Conservation (phyloP, 768 basidiomycete species). For the Naganishia antarctica region DNA sequence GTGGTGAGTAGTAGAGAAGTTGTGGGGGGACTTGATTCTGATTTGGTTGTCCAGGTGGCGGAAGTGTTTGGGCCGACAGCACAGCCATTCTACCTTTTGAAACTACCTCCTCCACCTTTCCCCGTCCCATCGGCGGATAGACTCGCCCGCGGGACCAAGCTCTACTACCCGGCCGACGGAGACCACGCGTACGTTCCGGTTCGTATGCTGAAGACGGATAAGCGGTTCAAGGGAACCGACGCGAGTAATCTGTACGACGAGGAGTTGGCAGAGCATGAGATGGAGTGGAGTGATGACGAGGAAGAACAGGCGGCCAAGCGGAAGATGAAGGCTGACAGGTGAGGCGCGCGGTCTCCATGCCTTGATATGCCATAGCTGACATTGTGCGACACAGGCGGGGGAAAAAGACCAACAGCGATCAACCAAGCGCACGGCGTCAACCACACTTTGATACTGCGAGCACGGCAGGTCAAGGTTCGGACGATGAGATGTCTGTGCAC, state of each 20-base stretch:
- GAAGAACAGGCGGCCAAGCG: constrained; percentile 70
- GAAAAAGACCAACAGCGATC: constrained; percentile 9
- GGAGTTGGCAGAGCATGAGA: constrained; percentile 80
- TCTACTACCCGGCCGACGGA: constrained; percentile 68
- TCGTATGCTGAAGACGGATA: constrained; percentile 57
- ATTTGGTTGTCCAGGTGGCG: constrained; percentile 61
- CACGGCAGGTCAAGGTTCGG: constrained; percentile 1
- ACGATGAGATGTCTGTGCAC: constrained; percentile 20
- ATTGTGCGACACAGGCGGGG: neutral
- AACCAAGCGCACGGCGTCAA: neutral
- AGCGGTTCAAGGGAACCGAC: constrained; percentile 73
- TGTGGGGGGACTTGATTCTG: neutral
- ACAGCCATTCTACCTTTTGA: constrained; percentile 83
- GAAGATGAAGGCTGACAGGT: constrained; percentile 52
- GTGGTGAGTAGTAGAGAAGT: constrained; percentile 60
- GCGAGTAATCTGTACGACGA: constrained; percentile 93
- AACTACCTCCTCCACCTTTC: constrained; percentile 62
- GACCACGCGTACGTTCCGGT: constrained; percentile 79
- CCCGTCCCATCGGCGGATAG: constrained; percentile 37
- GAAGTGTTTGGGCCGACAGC: constrained; percentile 94
- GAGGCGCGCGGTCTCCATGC: neutral
- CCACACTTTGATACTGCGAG: constrained; percentile 19
- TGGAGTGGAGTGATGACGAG: constrained; percentile 95
- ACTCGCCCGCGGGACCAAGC: constrained; percentile 50
- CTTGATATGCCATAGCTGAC: neutral